Evolutionary conservation across 1,284 basidiomycete genomes (phyloP).

Genomic region (Ustilago lituana): DNA sequence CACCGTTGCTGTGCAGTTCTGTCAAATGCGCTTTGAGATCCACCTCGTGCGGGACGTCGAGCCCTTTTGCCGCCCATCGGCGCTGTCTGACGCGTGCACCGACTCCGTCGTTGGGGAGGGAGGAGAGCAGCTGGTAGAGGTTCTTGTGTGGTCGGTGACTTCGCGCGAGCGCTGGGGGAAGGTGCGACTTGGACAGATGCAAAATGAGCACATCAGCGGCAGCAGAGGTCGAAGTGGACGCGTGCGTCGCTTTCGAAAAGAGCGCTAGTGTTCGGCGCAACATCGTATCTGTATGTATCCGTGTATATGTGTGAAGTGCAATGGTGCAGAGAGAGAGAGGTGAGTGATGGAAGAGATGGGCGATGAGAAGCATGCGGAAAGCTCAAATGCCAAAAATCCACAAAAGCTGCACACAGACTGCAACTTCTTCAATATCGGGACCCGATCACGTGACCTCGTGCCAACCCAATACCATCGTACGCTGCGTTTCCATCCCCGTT

Average conservation of each 20-base stretch:
- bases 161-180: constrained; percentile 30
- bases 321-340: too few species aligned
- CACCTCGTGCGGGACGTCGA: constrained; percentile 25
- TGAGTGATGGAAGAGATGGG: neutral
- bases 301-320: too few species aligned
- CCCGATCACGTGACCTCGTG: too few species aligned
- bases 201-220: constrained; percentile 24
- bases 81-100: constrained; percentile 40
- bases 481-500: too few species aligned
- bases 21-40: constrained; percentile 26
- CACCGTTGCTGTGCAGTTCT: constrained; percentile 1
- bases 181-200: constrained; percentile 29
- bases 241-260: constrained; percentile 13
- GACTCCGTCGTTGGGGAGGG: constrained; percentile 49
- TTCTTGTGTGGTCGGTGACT: constrained; percentile 38
- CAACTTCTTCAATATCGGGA: too few species aligned
- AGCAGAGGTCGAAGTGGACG: constrained; percentile 4
- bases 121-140: constrained; percentile 49
- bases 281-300: constrained; percentile 12
- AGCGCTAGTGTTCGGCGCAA: constrained; percentile 31
- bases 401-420: too few species aligned
- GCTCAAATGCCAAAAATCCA: neutral
- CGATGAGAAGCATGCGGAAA: neutral
- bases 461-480: too few species aligned
- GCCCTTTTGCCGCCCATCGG: constrained; percentile 45